Evolutionary conservation across 1,284 basidiomycete genomes (phyloP).

Genomic region (Microbotryum intermedium): DNA sequence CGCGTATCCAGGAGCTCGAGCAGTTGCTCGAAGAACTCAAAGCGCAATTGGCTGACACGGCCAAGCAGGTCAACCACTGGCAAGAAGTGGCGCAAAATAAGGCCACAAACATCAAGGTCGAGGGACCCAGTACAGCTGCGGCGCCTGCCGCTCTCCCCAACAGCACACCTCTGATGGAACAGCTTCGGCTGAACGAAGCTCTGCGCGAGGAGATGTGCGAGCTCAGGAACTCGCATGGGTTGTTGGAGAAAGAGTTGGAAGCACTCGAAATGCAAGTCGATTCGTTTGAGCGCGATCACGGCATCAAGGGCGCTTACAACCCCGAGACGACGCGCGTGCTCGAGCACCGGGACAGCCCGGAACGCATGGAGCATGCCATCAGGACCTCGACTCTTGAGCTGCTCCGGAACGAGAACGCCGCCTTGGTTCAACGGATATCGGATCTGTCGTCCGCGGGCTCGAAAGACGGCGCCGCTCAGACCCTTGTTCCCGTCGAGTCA

Average conservation of each 20-base stretch:
- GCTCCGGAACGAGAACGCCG: conserved; percentile 64
- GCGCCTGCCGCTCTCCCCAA: no score
- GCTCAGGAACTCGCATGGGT: conserved; percentile 24
- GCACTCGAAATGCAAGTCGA: conserved; percentile 61
- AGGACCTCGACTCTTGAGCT: conserved; percentile 59
- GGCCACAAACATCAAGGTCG: not conserved
- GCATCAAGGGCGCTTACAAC: conserved; percentile 66
- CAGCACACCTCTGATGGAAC: conserved; percentile 8
- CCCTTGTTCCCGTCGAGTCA: conserved; percentile 46
- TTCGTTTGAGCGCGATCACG: conserved; percentile 57
- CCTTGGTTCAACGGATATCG: conserved; percentile 45
- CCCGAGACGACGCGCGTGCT: conserved; percentile 62
- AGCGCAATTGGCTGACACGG: conserved; percentile 27
- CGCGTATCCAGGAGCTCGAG: conserved; percentile 35
- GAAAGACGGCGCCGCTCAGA: not conserved
- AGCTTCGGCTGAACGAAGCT: conserved; percentile 28
- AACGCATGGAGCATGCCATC: conserved; percentile 59
- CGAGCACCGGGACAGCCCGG: conserved; percentile 63
- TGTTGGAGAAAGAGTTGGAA: conserved; percentile 51
- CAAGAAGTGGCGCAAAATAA: conserved; percentile 10
- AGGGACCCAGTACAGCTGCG: not conserved
- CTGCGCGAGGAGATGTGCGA: conserved; percentile 28
- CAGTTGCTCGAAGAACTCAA: conserved; percentile 30
- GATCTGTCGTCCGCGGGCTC: conserved; percentile 17
- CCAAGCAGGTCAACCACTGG: conserved; percentile 23